Evolutionary conservation across 192 early-diverging fungal genomes (phyloP), one percentile per base, ranked within the genome.

Genomic region (Chytriomyces confervae): DNA sequence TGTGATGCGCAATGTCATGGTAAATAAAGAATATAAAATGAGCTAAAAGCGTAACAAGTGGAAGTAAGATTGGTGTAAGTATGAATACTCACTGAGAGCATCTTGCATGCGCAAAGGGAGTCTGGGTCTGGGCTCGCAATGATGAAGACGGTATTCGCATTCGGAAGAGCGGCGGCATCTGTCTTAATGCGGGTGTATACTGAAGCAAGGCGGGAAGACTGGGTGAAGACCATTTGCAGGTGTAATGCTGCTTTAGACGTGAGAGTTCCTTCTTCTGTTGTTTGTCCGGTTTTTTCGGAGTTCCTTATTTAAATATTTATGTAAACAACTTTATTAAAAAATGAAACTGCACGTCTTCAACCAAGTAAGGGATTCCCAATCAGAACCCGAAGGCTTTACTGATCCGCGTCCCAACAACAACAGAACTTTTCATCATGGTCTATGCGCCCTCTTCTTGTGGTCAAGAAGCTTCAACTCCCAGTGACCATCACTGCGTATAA

Each of bases 71-170:
- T 43, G 45, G 18, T 48, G 64, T 61, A 44, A 69, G 53, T 48
- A 53, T 74, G 13, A 23, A 53, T 50, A 49, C 73, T 80, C 78
- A 92, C 92, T 80, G 90, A 88, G 23, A 95, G 84, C 68, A 95
- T 94, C 70, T 91, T 90, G 77, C 88, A 86, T 6, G 91, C 93
- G 83, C 95, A 97, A 10, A 97, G 82, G 5, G 91, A 87, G 84
- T 97, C 95, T 6, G 89, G 90, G 83, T 97, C 94, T 8, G 89
- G 80, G 0, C 91, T 82, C 5, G 91, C 94, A 79, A 95, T 94
- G 51, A 95, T 80, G 11, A 95, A 79, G 18, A 91, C 86, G 0
- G 90, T 82, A 29, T 62, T 77, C 23, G 82, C 53, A 23, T 61
- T 66, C 11, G 78, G 77, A 44, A 47, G 65, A 7, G 66, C 50